These are phyloP conservation scores for Ophiosphaerella narmari DNA, from an alignment of 2,329 filamentous ascomycete species.

Conservation along the genomic window DNA sequence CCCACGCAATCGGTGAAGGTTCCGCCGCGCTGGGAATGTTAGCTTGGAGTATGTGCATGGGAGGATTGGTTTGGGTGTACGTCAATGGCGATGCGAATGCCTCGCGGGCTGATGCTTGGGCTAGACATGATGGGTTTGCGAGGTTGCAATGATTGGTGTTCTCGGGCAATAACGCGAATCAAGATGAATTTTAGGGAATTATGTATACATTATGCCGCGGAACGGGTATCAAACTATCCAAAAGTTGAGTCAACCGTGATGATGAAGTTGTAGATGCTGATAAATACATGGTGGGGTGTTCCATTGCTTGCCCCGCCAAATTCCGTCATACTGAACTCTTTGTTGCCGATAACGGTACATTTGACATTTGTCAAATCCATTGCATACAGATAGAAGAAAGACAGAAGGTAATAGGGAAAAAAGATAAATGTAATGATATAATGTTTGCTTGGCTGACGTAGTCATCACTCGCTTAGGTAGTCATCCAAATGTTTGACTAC, in stretches of 20 bases:
- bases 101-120: conserved; percentile 49
- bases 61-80: conserved; percentile 20
- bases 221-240: background rate
- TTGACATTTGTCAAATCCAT: too few relatives aligned
- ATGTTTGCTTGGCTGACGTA: too few relatives aligned
- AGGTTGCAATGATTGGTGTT: background rate
- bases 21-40: conserved; percentile 67
- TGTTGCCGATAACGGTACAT: too few relatives aligned
- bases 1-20: conserved; percentile 94
- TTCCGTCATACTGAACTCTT: background rate
- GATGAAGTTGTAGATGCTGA: background rate
- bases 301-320: conserved; percentile 2
- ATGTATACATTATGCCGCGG: background rate
- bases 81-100: conserved; percentile 75
- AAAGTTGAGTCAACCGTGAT: background rate
- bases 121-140: conserved; percentile 25
- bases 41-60: background rate
- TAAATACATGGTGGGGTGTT: conserved; percentile 2
- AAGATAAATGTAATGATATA: too few relatives aligned
- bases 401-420: too few relatives aligned
- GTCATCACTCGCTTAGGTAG: too few relatives aligned
- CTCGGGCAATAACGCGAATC: background rate
- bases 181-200: background rate
- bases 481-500: too few relatives aligned
- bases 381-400: too few relatives aligned